Percentiles rank a stretch among this genome's conserved stretches.
These are phyloP conservation scores for Mucor circinelloides DNA, from an alignment of 371 early-diverging fungal species.

Conservation along the genomic window DNA sequence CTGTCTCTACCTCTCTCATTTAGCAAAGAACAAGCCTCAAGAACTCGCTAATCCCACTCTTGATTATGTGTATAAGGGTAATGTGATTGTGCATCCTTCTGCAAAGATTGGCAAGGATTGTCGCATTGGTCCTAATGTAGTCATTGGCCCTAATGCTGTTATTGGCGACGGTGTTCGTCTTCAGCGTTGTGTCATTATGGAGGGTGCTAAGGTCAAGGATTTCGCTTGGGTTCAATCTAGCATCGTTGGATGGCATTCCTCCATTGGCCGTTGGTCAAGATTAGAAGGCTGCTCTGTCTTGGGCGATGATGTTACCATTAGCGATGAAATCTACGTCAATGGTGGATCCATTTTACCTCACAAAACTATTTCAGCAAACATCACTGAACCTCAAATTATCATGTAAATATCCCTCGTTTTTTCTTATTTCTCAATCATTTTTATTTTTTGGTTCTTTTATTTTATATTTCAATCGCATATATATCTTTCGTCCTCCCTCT, in stretches of 20 bases:
- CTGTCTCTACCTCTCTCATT: conserved; percentile 86
- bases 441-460: not conserved
- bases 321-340: conserved; percentile 92
- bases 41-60: conserved; percentile 60
- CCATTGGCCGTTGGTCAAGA: conserved; percentile 92
- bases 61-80: conserved; percentile 76
- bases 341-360: conserved; percentile 94
- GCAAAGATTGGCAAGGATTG: conserved; percentile 93
- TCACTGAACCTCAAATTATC: conserved; percentile 93
- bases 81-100: conserved; percentile 88
- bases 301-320: conserved; percentile 93
- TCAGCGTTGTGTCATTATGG: conserved; percentile 88
- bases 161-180: conserved; percentile 97
- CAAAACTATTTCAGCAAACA: conserved; percentile 83
- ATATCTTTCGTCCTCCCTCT: conserved; percentile 11
- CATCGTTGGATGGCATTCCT: conserved; percentile 98
- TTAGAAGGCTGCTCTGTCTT: conserved; percentile 92
- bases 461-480: not conserved
- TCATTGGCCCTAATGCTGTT: conserved; percentile 89
- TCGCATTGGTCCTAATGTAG: conserved; percentile 95
- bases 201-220: conserved; percentile 85
- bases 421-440: not conserved
- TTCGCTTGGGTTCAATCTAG: conserved; percentile 89
- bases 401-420: conserved; percentile 66
- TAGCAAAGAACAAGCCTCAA: conserved; percentile 75